Evolutionary conservation across 139 green algal genomes (phyloP).

Genomic region (Dunaliella primolecta): DNA sequence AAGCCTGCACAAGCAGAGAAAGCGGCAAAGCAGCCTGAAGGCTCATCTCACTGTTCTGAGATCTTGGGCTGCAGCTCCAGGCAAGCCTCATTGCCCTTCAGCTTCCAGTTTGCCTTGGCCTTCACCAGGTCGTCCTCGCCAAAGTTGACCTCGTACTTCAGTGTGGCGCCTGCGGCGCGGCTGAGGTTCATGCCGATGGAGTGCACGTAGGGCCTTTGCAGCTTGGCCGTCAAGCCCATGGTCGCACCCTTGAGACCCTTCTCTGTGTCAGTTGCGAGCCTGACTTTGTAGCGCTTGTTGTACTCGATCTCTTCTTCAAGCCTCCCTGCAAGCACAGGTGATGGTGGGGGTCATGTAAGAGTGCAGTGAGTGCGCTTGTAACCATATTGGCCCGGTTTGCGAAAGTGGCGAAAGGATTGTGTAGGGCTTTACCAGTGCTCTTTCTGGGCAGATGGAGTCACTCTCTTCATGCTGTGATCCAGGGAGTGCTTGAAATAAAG

Average conservation of each 20-base stretch:
- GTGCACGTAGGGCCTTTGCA: not conserved
- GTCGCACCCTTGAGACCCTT: not conserved
- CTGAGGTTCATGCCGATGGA: not conserved
- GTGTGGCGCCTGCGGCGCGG: too few relatives aligned
- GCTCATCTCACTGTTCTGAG: not conserved
- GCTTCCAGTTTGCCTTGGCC: not conserved
- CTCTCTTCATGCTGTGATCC: too few relatives aligned
- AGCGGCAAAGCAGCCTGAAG: not conserved
- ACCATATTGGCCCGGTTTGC: too few relatives aligned
- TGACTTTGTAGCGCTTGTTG: not conserved
- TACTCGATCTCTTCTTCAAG: not conserved
- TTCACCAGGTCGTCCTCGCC: not conserved
- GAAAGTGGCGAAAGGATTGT: too few relatives aligned
- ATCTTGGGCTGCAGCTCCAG: not conserved
- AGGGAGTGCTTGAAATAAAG: too few relatives aligned
- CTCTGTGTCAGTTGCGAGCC: not conserved
- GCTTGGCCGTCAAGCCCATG: not conserved
- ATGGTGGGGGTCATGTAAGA: too few relatives aligned
- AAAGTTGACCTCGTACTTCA: not conserved
- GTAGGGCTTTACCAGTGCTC: too few relatives aligned
- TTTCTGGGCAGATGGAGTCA: too few relatives aligned
- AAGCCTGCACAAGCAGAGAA: too few relatives aligned
- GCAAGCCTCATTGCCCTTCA: not conserved
- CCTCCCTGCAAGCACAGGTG: not conserved
- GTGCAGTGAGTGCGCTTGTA: too few relatives aligned